These are phyloP conservation scores for Venturia aucupariae DNA, from an alignment of 2,329 filamentous ascomycete genomes.

Conservation along the genomic window DNA sequence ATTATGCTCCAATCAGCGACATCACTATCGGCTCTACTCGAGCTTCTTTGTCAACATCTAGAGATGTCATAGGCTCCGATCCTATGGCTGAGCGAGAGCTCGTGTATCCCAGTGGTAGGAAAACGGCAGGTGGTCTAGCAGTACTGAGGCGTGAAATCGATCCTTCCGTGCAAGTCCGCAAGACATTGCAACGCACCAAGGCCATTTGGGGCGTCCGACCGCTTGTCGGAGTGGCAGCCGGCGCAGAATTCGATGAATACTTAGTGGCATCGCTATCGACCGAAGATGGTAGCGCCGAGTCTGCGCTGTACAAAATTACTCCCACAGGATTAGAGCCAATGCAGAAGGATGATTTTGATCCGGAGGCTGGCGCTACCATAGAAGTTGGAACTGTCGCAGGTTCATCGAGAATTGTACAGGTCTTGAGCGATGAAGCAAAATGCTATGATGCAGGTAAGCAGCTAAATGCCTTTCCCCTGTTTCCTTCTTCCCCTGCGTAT, in stretches of 20 bases:
- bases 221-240: slow-evolving; percentile 22
- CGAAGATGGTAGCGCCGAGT: slow-evolving; percentile 61
- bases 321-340: slow-evolving; percentile 26
- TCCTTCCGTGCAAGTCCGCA: slow-evolving; percentile 59
- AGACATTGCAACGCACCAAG: slow-evolving; percentile 63
- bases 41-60: slow-evolving; percentile 4
- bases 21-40: slow-evolving; percentile 56
- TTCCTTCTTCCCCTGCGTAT: slow-evolving; percentile 14
- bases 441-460: slow-evolving; percentile 80
- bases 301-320: slow-evolving; percentile 49
- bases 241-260: slow-evolving; percentile 61
- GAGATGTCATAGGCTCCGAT: slow-evolving; percentile 15
- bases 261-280: slow-evolving; percentile 69
- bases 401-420: slow-evolving; percentile 74
- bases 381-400: slow-evolving; percentile 77
- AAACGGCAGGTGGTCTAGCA: slow-evolving; percentile 60
- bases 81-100: slow-evolving; percentile 28
- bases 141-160: slow-evolving; percentile 71
- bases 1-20: slow-evolving; percentile 70
- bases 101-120: slow-evolving; percentile 51
- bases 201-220: slow-evolving; percentile 74
- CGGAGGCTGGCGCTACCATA: slow-evolving; percentile 76
- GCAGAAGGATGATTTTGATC: slow-evolving; percentile 77
- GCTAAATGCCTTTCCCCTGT: not conserved
- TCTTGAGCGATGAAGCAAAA: slow-evolving; percentile 75